These are phyloP conservation scores for Dendrobium chrysotoxum DNA, from an alignment of 106 monocot species.

Conservation along the genomic window DNA sequence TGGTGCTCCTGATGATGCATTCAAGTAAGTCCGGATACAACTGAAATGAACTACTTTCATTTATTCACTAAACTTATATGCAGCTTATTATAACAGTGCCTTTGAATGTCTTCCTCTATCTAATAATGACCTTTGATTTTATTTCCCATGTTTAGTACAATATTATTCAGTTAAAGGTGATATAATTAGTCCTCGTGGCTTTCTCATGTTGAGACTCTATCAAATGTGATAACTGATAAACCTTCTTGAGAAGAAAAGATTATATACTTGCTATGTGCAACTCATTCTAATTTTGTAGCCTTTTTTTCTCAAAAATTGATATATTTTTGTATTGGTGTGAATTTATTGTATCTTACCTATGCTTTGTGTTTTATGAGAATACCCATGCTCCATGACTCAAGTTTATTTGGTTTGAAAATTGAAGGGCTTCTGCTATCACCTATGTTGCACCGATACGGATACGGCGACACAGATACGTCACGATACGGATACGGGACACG, in stretches of 20 bases:
- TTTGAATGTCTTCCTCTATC: not conserved
- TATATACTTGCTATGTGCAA: not conserved
- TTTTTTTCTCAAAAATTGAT: not conserved
- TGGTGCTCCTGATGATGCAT: conserved; percentile 49
- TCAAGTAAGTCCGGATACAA: conserved; percentile 34
- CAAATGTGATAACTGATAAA: not conserved
- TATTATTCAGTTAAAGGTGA: not conserved
- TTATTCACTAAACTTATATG: not conserved
- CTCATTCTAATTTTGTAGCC: not conserved
- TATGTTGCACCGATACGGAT: too few species aligned
- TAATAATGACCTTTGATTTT: not conserved
- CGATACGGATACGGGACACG: too few species aligned
- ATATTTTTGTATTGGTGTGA: not conserved
- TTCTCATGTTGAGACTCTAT: not conserved
- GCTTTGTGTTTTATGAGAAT: not conserved
- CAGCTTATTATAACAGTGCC: not conserved
- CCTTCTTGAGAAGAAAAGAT: not conserved
- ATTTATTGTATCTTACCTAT: not conserved
- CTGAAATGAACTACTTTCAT: not conserved
- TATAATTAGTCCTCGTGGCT: not conserved
- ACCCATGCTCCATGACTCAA: not conserved
- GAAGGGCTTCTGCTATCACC: too few species aligned
- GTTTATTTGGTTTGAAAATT: not conserved
- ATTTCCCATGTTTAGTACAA: not conserved
- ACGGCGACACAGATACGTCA: too few species aligned